These are phyloP conservation scores for Kwoniella sp. DNA, from an alignment of 768 basidiomycete species.

Conservation along the genomic window DNA sequence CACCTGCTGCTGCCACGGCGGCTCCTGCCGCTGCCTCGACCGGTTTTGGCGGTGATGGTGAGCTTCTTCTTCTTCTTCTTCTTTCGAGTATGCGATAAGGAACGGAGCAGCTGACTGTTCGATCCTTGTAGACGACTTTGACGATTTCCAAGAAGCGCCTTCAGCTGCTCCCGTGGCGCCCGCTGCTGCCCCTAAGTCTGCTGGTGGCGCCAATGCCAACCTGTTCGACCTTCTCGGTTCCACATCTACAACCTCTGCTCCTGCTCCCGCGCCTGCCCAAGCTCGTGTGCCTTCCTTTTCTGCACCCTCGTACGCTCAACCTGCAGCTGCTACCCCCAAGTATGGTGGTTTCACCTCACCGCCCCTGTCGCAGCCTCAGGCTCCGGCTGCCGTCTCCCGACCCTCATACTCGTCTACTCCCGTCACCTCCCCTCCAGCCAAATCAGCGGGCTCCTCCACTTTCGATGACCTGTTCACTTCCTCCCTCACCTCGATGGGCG, in stretches of 20 bases:
- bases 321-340: background rate
- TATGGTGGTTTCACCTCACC: constrained; percentile 15
- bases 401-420: constrained; percentile 48
- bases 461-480: constrained; percentile 91
- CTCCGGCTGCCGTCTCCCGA: constrained; percentile 60
- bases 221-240: constrained; percentile 53
- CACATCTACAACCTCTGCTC: constrained; percentile 30
- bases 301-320: constrained; percentile 45
- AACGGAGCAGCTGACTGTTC: constrained; percentile 19
- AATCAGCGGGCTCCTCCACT: constrained; percentile 24
- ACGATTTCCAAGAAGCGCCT: constrained; percentile 58
- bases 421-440: constrained; percentile 17
- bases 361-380: constrained; percentile 20
- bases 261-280: constrained; percentile 22
- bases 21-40: constrained; percentile 31
- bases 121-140: constrained; percentile 57
- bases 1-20: constrained; percentile 54
- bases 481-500: constrained; percentile 63
- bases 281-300: constrained; percentile 40
- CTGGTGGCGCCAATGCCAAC: constrained; percentile 37
- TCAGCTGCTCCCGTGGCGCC: constrained; percentile 32
- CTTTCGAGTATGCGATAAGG: background rate
- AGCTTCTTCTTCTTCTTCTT: constrained; percentile 7
- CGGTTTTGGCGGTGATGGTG: constrained; percentile 48
- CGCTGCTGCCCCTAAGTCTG: constrained; percentile 15